Evolutionary conservation across 441 rosid genomes (phyloP), one percentile per base, ranked within the genome.

Genomic region (Mallotus repandus): DNA sequence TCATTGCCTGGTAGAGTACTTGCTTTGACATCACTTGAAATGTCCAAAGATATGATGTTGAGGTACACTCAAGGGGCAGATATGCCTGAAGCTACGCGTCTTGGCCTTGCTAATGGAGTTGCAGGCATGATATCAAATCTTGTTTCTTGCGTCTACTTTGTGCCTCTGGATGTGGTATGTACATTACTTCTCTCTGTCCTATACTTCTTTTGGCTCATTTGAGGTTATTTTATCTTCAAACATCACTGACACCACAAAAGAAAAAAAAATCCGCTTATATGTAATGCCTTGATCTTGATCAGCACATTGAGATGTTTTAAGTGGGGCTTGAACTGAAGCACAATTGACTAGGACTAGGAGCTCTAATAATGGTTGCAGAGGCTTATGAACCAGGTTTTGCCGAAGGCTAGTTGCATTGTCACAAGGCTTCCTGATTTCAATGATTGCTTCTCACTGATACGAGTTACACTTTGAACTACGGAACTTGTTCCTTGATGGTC

Each of bases 101-200:
- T 87, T 15, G 92, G 86, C 8, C 21, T 87, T 48, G 92, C 89
- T 12, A 86, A 88, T 79, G 91, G 86, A 62, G 84, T 81, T 70
- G 91, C 92, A 4, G 90, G 91, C 85, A 77, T 86, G 92, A 46
- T 87, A 63, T 88, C 92, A 35, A 85, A 84, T 74, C 77, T 88
- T 54, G 84, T 84, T 76, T 88, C 92, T 35, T 85, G 87, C 68
- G 84, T 76, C 9, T 83, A 85, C 80, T 86, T 65, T 80, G 91
- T 85, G 68, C 89, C 92, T 69, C 69, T 90, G 83, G 92, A 88
- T 61, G 92, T 88, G 89, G 92, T 88, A 73, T 14, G 88, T 80
- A 32, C 5, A 38, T 38, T 38, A 38, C 41, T 38, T 38, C 25
- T 8, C 49, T 66, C 35, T 13, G 29, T 76, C 59, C 77, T 1